Evolutionary conservation across 345 rosid genomes (phyloP).

Genomic region (Cardamine occulta): DNA sequence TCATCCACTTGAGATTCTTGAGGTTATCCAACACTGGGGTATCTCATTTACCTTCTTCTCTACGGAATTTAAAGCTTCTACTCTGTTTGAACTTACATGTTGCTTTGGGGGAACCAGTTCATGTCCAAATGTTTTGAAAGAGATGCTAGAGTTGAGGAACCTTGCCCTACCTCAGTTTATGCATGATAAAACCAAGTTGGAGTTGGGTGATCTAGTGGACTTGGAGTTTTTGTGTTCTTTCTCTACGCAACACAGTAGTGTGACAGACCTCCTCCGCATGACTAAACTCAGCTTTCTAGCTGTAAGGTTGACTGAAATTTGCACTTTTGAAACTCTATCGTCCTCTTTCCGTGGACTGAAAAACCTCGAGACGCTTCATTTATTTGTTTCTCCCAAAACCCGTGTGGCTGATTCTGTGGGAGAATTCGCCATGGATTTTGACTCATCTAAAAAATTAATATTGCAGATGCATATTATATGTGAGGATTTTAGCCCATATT

Average conservation of each 20-base stretch:
- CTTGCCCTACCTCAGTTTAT: too few species aligned
- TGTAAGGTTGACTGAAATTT: not conserved
- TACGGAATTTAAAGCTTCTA: not conserved
- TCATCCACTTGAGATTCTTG: slow-evolving; percentile 42
- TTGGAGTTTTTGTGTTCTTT: too few species aligned
- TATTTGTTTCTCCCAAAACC: not conserved
- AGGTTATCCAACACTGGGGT: not conserved
- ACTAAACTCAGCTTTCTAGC: not conserved
- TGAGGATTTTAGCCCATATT: too few species aligned
- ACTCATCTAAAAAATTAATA: not conserved
- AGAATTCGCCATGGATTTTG: not conserved
- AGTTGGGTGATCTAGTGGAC: too few species aligned
- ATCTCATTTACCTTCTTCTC: not conserved
- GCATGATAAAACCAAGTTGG: too few species aligned
- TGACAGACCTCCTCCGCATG: not conserved
- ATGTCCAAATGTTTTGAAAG: too few species aligned
- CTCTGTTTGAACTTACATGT: not conserved
- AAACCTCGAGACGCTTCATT: not conserved
- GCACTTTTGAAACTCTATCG: not conserved
- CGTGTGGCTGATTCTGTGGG: not conserved
- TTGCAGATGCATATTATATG: not conserved
- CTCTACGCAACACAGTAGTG: too few species aligned
- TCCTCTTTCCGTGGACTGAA: slow-evolving; percentile 6
- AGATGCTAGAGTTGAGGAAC: too few species aligned
- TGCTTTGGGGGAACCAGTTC: not conserved